A percentile compares a stretch with the other conserved stretches of the same genome.
These are phyloP conservation scores for Claviceps africana DNA, from an alignment of 2,329 filamentous ascomycete species.

Conservation along the genomic window DNA sequence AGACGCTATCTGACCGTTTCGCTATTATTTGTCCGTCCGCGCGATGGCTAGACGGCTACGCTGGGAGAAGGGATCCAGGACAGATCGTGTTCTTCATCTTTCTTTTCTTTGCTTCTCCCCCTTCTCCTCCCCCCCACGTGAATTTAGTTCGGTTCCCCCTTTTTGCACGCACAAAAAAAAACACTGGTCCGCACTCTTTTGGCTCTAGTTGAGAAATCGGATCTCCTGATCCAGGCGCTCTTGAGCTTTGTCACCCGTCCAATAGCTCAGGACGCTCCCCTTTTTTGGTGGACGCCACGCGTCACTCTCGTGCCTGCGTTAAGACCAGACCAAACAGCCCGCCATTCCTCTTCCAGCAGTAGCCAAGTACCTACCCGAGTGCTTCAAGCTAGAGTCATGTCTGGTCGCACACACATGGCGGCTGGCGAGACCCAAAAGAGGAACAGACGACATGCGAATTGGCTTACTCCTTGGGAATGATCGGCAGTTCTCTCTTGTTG, in stretches of 20 bases:
- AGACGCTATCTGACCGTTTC: not conserved
- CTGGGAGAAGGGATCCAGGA: no score
- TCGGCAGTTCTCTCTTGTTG: not conserved
- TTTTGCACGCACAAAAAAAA: not conserved
- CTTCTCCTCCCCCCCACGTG: not conserved
- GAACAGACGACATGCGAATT: not conserved
- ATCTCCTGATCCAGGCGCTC: not conserved
- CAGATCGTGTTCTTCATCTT: not conserved
- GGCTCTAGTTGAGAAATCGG: no score
- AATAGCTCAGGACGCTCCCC: not conserved
- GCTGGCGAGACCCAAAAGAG: constrained; percentile 2
- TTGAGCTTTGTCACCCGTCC: not conserved
- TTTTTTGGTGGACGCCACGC: constrained; percentile 2
- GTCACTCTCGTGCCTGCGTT: constrained; percentile 21
- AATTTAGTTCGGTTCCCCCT: not conserved
- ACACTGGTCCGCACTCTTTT: not conserved
- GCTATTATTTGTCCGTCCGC: not conserved
- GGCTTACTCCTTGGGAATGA: not conserved
- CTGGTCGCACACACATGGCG: not conserved
- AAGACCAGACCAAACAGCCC: constrained; percentile 17
- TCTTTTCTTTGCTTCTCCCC: not conserved
- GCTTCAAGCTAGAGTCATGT: not conserved
- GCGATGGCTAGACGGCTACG: not conserved
- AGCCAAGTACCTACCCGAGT: not conserved
- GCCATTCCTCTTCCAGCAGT: constrained; percentile 16